Evolutionary conservation across 208 protist species (phyloP).

Genomic region (Phytomonas francai): DNA sequence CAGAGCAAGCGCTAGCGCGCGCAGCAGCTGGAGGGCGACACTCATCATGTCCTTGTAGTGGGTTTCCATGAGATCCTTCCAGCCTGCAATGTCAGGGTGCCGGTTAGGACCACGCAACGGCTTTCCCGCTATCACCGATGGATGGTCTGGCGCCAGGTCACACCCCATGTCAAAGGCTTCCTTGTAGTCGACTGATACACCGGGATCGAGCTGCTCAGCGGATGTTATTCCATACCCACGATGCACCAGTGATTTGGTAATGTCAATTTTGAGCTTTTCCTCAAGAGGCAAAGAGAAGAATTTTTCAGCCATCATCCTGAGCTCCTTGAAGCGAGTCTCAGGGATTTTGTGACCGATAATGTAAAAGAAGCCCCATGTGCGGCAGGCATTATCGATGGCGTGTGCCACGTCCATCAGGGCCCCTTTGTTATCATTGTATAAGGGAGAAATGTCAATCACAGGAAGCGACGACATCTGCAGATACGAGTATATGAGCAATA

Average conservation of each 20-base stretch:
- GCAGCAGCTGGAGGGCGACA: slow-evolving; percentile 42
- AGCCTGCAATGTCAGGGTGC: slow-evolving; percentile 41
- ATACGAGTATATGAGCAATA: slow-evolving; percentile 2
- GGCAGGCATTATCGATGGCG: slow-evolving; percentile 61
- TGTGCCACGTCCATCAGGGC: slow-evolving; percentile 33
- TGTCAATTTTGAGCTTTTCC: slow-evolving; percentile 67
- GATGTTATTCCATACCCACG: slow-evolving; percentile 51
- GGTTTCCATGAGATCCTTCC: slow-evolving; percentile 42
- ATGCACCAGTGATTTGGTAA: slow-evolving; percentile 38
- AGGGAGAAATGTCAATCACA: slow-evolving; percentile 62
- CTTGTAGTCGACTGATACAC: slow-evolving; percentile 45
- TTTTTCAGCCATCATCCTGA: slow-evolving; percentile 35
- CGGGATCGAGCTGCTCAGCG: slow-evolving; percentile 50
- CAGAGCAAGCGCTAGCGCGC: slow-evolving; percentile 49
- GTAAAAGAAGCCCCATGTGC: slow-evolving; percentile 81
- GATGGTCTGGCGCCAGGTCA: slow-evolving; percentile 44
- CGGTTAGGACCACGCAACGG: slow-evolving; percentile 60
- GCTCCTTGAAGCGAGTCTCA: slow-evolving; percentile 22
- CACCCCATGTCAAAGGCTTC: slow-evolving; percentile 68
- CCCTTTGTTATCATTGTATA: slow-evolving; percentile 32
- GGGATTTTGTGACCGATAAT: slow-evolving; percentile 60
- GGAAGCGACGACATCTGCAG: slow-evolving; percentile 30
- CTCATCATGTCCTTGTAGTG: slow-evolving; percentile 59
- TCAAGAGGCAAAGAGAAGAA: slow-evolving; percentile 58
- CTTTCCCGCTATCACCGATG: slow-evolving; percentile 41